Evolutionary conservation across 352 stramenopile genomes (phyloP).

Genomic region (Phytophthora multivora): DNA sequence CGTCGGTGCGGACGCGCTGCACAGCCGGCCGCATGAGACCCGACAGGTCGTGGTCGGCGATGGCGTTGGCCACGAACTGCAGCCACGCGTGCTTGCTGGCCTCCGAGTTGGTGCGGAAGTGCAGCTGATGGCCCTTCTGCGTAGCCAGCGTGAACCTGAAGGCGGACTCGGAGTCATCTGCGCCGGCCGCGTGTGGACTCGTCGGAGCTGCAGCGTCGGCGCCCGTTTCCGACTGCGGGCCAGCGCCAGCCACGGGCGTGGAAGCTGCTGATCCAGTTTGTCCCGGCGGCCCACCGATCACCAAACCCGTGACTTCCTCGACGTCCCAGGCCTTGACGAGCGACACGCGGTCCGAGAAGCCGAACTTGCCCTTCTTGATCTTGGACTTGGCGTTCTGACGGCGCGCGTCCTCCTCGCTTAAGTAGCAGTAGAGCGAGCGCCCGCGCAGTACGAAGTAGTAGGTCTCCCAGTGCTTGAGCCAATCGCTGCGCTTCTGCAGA

Average conservation of each 20-base stretch:
- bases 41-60: constrained; percentile 53
- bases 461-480: constrained; percentile 91
- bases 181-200: constrained; percentile 1
- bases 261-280: constrained; percentile 7
- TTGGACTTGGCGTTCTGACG: constrained; percentile 84
- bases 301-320: constrained; percentile 36
- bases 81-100: constrained; percentile 85
- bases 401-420: constrained; percentile 80
- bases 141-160: constrained; percentile 87
- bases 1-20: constrained; percentile 46
- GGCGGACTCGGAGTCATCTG: constrained; percentile 32
- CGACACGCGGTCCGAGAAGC: constrained; percentile 79
- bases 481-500: constrained; percentile 88
- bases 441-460: constrained; percentile 87
- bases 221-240: not conserved
- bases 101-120: constrained; percentile 86
- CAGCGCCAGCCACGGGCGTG: constrained; percentile 13
- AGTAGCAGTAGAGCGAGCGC: constrained; percentile 78
- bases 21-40: constrained; percentile 35
- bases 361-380: constrained; percentile 90
- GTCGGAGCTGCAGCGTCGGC: not conserved
- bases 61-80: constrained; percentile 69
- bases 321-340: constrained; percentile 80
- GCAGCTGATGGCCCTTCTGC: constrained; percentile 83
- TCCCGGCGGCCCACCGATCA: not conserved